Conservation (phyloP, 2,329 filamentous ascomycete species). For the Hypoxylon sp. region DNA sequence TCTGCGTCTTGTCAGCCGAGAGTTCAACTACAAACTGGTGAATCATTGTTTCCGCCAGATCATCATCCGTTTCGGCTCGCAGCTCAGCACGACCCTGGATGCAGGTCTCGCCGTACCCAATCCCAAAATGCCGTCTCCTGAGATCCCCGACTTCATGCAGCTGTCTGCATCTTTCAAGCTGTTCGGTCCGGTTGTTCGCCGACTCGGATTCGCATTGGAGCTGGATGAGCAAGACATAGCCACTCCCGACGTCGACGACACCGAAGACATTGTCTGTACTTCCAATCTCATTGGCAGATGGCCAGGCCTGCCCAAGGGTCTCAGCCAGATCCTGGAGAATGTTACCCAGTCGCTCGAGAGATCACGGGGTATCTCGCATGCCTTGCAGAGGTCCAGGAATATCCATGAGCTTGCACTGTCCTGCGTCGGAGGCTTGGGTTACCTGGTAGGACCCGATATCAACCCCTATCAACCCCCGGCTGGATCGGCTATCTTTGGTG, state of each 20-base stretch:
- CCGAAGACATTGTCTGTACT: slow-evolving; percentile 60
- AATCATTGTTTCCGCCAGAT: slow-evolving; percentile 60
- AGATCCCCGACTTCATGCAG: slow-evolving; percentile 37
- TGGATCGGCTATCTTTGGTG: slow-evolving; percentile 48
- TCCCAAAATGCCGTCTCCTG: slow-evolving; percentile 11
- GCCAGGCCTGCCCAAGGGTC: slow-evolving; percentile 62
- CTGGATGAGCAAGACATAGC: slow-evolving; percentile 62
- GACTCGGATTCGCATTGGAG: slow-evolving; percentile 74
- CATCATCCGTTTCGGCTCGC: slow-evolving; percentile 52
- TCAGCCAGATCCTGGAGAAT: slow-evolving; percentile 65
- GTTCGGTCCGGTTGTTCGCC: slow-evolving; percentile 67
- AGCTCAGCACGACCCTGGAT: slow-evolving; percentile 65
- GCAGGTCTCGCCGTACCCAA: slow-evolving; percentile 29
- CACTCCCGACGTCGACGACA: slow-evolving; percentile 63
- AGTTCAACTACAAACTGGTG: slow-evolving; percentile 59
- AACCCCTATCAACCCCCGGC: slow-evolving; percentile 54
- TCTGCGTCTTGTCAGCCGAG: slow-evolving; percentile 45
- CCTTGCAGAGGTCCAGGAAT: slow-evolving; percentile 62
- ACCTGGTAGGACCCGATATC: slow-evolving; percentile 68
- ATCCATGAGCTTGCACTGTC: slow-evolving; percentile 72
- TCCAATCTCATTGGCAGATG: slow-evolving; percentile 73
- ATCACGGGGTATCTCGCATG: slow-evolving; percentile 65
- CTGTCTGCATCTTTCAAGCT: slow-evolving; percentile 62
- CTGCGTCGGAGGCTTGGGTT: slow-evolving; percentile 72
- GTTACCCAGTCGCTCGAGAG: slow-evolving; percentile 71